Evolutionary conservation across 768 basidiomycete species (phyloP), one percentile per base, ranked within the genome.

Genomic region (Rhizopogon vinicolor): DNA sequence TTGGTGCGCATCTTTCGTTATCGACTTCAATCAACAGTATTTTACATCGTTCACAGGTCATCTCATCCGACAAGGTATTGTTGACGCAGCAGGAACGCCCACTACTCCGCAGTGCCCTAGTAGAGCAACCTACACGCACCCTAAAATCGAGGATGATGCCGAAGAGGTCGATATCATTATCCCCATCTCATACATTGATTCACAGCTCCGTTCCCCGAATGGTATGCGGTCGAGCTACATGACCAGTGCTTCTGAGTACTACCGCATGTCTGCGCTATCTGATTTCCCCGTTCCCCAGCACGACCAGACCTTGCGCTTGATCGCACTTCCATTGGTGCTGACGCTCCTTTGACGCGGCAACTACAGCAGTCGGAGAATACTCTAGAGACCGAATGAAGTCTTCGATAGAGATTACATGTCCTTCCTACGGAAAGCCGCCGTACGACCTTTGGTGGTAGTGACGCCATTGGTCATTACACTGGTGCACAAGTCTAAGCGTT

Each of bases 231-330:
- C 76, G 56, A 90, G 88, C 65, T 85, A 79, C 64, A 72, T 83
- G 75, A 90, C 87, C 8, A 67, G 62, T 33, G 77, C 76, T 2
- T 86, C 85, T 0, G 72, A 68, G 39, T 58, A 72, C 9, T 89
- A 87, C 1, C 77, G 78, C 31, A 89, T 90, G 75, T 89, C 87
- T 1, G 76, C 77, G 8, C 75, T 89, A 13, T 88, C 86, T 4
- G 88, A 89, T 62, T 90, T 90, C 64, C 88, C 87, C 1, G 70
- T 69, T 9, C 87, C 87, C 3, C 87, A 0, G 62, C 67, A n/a
- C 51, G 61, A 48, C 53, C 58, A 1, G 57, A 61, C 45, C 52
- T 58, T 13, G 60, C 68, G 28, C 61, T 63, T 43, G 65, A 65
- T 40, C 74, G 73, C 48, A 66, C 75, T 60, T 76, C 78, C 7